Conservation (phyloP, 805 yeast species). For the Metschnikowia dekortorum region DNA sequence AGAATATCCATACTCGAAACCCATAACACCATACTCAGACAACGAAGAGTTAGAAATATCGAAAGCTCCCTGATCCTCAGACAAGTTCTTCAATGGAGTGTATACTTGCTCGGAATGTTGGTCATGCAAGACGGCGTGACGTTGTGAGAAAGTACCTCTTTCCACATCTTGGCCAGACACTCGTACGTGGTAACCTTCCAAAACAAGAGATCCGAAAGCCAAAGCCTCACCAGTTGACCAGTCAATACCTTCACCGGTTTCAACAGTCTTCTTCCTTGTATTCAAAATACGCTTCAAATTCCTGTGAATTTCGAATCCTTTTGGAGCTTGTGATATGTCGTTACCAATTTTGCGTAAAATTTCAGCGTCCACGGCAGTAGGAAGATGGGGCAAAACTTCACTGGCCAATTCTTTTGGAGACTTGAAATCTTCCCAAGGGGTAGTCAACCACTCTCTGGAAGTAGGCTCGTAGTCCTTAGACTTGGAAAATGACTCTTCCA, state of each 20-base stretch:
- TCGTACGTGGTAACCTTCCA: conserved; percentile 95
- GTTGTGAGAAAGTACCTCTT: conserved; percentile 99
- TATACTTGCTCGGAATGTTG: conserved; percentile 79
- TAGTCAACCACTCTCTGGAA: conserved; percentile 95
- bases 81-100: conserved; percentile 79
- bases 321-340: conserved; percentile 79
- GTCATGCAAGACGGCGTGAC: conserved; percentile 97
- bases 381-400: conserved; percentile 91
- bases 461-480: conserved; percentile 88
- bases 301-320: conserved; percentile 83
- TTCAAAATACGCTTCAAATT: conserved; percentile 92
- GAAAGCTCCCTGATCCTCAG: conserved; percentile 80
- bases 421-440: conserved; percentile 99
- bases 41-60: conserved; percentile 90
- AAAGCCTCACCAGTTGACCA: conserved; percentile 99
- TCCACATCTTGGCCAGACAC: conserved; percentile 99
- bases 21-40: conserved; percentile 99
- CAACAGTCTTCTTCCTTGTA: conserved; percentile 80
- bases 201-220: conserved; percentile 87
- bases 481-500: conserved; percentile 85
- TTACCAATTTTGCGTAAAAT: conserved; percentile 74
- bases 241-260: conserved; percentile 90
- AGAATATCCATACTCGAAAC: conserved; percentile 98
- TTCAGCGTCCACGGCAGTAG: conserved; percentile 79
- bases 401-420: conserved; percentile 95